Evolutionary conservation across 1,139 yeast species (phyloP).

Genomic region (Suzukiozyma palmioleophila): DNA sequence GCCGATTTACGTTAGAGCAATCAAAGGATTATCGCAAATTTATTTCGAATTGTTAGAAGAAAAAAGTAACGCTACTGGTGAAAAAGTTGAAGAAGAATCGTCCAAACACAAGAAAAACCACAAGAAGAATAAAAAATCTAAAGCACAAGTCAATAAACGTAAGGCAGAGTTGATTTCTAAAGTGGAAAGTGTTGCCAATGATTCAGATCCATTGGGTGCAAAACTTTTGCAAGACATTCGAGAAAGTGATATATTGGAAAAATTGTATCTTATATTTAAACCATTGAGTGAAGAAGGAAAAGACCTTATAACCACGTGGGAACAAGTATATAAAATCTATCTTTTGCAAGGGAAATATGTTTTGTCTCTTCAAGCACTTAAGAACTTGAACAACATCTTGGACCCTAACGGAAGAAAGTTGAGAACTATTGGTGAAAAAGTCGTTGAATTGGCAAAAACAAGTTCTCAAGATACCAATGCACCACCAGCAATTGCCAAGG

Average conservation of each 20-base stretch:
- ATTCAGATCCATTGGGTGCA: slow-evolving; percentile 48
- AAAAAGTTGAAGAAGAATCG: slow-evolving; percentile 16
- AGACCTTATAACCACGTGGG: slow-evolving; percentile 31
- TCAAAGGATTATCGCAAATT: slow-evolving; percentile 59
- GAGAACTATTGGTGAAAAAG: slow-evolving; percentile 21
- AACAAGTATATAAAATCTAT: slow-evolving; percentile 35
- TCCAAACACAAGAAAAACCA: slow-evolving; percentile 19
- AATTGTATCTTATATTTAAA: slow-evolving; percentile 25
- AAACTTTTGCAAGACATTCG: slow-evolving; percentile 27
- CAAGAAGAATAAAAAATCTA: slow-evolving; percentile 30
- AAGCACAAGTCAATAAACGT: slow-evolving; percentile 35
- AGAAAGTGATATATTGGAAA: slow-evolving; percentile 25
- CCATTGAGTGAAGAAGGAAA: slow-evolving; percentile 36
- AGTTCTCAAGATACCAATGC: slow-evolving; percentile 24
- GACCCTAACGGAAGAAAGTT: slow-evolving; percentile 14
- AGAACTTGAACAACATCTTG: slow-evolving; percentile 30
- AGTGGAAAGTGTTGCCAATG: slow-evolving; percentile 43
- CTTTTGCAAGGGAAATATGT: slow-evolving; percentile 41
- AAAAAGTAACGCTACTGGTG: slow-evolving; percentile 11
- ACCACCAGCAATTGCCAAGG: slow-evolving; percentile 42
- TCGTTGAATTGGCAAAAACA: slow-evolving; percentile 21
- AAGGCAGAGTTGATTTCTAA: slow-evolving; percentile 34
- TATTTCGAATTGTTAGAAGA: slow-evolving; percentile 45
- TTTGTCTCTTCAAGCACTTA: slow-evolving; percentile 42
- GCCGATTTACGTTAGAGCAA: slow-evolving; percentile 67